phyloP scores from a whole-genome alignment of 768 basidiomycete genomes.

The Russula lepida region DNA sequence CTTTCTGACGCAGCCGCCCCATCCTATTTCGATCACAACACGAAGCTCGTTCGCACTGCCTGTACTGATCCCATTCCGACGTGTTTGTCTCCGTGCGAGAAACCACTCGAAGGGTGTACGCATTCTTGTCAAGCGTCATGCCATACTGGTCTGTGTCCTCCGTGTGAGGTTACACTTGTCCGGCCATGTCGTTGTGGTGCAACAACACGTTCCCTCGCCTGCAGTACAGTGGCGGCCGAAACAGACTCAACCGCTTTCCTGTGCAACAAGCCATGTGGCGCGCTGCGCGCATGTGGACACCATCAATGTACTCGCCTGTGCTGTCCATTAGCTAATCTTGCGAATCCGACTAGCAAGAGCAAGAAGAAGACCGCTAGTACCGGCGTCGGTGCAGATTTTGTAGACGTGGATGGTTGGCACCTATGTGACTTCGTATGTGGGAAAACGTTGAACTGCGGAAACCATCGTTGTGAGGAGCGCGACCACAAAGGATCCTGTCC shows the following conservation, averaged over 20 bases:
- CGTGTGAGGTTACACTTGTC: conserved; percentile 61
- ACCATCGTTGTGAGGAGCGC: conserved; percentile 65
- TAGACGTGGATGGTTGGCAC: conserved; percentile 63
- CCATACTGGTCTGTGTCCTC: conserved; percentile 73
- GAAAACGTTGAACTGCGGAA: conserved; percentile 63
- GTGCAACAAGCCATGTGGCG: conserved; percentile 74
- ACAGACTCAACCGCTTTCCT: conserved; percentile 44
- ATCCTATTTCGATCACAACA: conserved; percentile 31
- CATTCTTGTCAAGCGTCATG: conserved; percentile 68
- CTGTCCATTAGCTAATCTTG: conserved; percentile 75
- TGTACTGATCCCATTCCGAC: conserved; percentile 79
- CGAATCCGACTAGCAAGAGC: conserved; percentile 41
- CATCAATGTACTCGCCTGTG: conserved; percentile 83
- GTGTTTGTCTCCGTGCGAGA: conserved; percentile 62
- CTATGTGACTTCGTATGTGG: conserved; percentile 79
- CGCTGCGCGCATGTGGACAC: conserved; percentile 72
- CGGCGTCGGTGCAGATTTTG: conserved; percentile 34
- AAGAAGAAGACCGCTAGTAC: conserved; percentile 44
- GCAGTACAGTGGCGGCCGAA: conserved; percentile 38
- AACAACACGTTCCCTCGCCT: conserved; percentile 47
- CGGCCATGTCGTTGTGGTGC: conserved; percentile 84
- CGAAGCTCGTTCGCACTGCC: conserved; percentile 31
- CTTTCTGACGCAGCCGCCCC: conserved; percentile 34
- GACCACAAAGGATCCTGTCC: conserved; percentile 83
- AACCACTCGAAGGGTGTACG: conserved; percentile 52